Evolutionary conservation across 2,329 filamentous ascomycete species (phyloP), one percentile per base, ranked within the genome.

Genomic region (Aspergillus glaucus): DNA sequence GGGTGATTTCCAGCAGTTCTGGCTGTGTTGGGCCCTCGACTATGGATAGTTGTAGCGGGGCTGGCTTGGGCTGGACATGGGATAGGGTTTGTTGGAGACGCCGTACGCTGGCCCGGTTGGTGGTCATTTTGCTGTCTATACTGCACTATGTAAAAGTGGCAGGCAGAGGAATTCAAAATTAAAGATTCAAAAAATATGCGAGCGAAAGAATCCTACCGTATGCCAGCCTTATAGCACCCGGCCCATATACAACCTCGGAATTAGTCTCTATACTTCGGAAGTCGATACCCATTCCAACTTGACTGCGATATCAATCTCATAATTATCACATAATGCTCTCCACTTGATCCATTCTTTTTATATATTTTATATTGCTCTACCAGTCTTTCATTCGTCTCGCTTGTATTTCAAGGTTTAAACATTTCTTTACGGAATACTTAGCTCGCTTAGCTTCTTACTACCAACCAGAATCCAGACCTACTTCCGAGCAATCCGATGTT

Each of bases 1-100:
- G 76, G 0, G 85, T 89, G 44, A 89, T 70, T 51, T 88, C 81
- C 43, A 87, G 75, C 34, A 91, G 76, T 1, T 83, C 82, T 50
- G 86, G 84, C 55, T 87, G 78, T 40, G 80, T 76, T 2, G 84
- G 81, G 1, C 87, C 87, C 46, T 86, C 76, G 26, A 91, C 77
- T 17, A 89, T 68, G 0, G 86, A 78, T 43, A 75, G 58, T 19
- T 60, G 55, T 22, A 56, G 51, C 9, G 52, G 44, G 3, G 43
- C 47, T 15, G 50, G 30, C 1, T 49, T 46, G 3, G 59, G 53
- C 41, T 62, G 56, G 14, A 63, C 47, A 45, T 67, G 64, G n/a
- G 58, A 60, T 26, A 61, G 53, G 8, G 58, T 65, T 49, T 63
- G 62, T 45, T 63, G 60, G 43, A 66, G 55, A 43, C 63, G 60